Conservation (phyloP, 2,329 filamentous ascomycete genomes). For the Monilinia fructigena region DNA sequence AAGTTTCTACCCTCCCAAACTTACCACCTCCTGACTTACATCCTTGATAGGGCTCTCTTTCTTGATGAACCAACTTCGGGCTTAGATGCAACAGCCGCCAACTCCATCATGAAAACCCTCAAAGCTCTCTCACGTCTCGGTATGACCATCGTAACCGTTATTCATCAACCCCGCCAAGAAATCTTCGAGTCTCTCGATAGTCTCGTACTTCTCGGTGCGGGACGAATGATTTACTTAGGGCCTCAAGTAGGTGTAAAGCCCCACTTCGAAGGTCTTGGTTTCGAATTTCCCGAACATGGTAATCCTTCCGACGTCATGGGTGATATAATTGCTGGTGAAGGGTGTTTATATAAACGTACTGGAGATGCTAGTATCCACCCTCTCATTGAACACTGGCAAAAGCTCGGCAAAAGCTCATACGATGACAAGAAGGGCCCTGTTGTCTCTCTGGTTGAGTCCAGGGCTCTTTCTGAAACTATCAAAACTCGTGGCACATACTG, state of each 20-base stretch:
- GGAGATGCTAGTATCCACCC: slow-evolving; percentile 50
- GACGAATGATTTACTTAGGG: slow-evolving; percentile 56
- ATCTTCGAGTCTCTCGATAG: slow-evolving; percentile 60
- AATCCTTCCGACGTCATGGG: slow-evolving; percentile 59
- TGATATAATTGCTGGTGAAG: slow-evolving; percentile 61
- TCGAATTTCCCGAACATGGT: slow-evolving; percentile 48
- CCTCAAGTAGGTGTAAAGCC: slow-evolving; percentile 44
- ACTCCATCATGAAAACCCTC: slow-evolving; percentile 61
- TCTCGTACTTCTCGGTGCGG: slow-evolving; percentile 60
- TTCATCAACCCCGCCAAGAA: slow-evolving; percentile 55
- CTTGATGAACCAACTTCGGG: slow-evolving; percentile 61
- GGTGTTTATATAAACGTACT: slow-evolving; percentile 48
- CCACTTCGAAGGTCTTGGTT: slow-evolving; percentile 55
- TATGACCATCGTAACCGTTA: slow-evolving; percentile 55
- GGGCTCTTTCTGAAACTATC: slow-evolving; percentile 47
- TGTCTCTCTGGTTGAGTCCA: slow-evolving; percentile 42
- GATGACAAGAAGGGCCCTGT: slow-evolving; percentile 7
- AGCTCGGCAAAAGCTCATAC: background rate
- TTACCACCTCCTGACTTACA: background rate
- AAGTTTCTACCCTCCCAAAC: background rate
- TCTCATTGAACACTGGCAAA: slow-evolving; percentile 51
- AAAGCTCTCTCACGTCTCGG: slow-evolving; percentile 57
- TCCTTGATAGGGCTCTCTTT: slow-evolving; percentile 48
- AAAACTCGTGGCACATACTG: slow-evolving; percentile 51
- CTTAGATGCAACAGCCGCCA: slow-evolving; percentile 62